phyloP scores from a whole-genome alignment of 768 basidiomycete species.

The Pseudohyphozyma bogoriensis region DNA sequence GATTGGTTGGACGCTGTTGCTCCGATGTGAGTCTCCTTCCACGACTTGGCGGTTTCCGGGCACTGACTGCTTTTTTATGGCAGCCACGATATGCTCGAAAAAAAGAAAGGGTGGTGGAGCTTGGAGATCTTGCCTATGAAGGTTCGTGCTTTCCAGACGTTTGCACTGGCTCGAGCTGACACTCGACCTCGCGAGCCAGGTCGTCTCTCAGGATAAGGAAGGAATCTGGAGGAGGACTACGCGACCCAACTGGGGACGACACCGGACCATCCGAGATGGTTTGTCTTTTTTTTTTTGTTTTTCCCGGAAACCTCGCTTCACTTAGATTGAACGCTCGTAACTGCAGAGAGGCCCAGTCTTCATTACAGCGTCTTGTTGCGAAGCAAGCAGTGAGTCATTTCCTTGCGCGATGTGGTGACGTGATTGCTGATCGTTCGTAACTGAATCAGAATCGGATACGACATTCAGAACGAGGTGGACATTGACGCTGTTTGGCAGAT shows the following conservation, averaged over 20 bases:
- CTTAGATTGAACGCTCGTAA: too few species aligned
- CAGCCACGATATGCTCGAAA: not conserved
- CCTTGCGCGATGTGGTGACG: too few species aligned
- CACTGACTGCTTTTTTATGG: not conserved
- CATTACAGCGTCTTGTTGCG: not conserved
- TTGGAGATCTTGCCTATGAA: not conserved
- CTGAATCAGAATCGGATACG: too few species aligned
- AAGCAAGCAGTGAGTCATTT: not conserved
- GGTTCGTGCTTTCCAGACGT: too few species aligned
- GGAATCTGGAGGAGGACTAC: not conserved
- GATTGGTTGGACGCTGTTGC: not conserved
- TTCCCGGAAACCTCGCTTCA: too few species aligned
- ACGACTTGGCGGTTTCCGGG: not conserved
- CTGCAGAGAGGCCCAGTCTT: not conserved
- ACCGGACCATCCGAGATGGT: not conserved
- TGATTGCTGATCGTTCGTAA: too few species aligned
- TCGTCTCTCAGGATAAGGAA: not conserved
- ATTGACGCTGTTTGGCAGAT: too few species aligned
- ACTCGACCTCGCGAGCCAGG: not conserved
- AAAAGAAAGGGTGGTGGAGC: not conserved
- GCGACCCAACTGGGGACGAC: not conserved
- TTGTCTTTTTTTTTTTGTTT: too few species aligned
- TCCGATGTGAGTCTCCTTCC: not conserved
- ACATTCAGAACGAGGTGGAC: not conserved
- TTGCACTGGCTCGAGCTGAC: too few species aligned